Base-by-base conservation (phyloP, 169 alveolate genomes). In the Neospora caninum region DNA sequence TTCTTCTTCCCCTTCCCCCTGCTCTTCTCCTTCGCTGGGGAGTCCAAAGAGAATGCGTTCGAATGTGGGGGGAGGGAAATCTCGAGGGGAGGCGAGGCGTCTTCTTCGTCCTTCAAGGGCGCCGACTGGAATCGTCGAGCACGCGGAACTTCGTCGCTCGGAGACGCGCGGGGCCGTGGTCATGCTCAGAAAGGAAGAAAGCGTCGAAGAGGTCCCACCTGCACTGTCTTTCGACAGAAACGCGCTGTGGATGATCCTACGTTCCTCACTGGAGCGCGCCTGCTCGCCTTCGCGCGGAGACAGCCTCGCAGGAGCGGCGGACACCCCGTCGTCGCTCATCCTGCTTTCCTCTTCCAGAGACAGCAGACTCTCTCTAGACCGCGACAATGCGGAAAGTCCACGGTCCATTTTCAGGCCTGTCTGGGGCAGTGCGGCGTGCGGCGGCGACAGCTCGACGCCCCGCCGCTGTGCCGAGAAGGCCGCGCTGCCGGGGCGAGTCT, bases 11-110 rank as follows among this genome's bases (percentile, higher is more conserved):
- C 7, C 73, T 27, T 64, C 73, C 31, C n/a, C 31, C 73, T 7
- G 31, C 73, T 64, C 34, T 27, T 78, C 86, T 16, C 73, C 73
- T 7, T 64, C 73, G 31, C 73, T 13, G 39, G 86, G 86, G 10
- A 92, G 88, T 0, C 94, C 94, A 38, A 92, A 42, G 73, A 92
- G 70, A 39, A 92, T 92, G 49, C 87, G 78, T 36, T 92, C 94
- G 43, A 92, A 92, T 20, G 94, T 92, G 7, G 94, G 94, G 18
- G 92, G 94, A 0, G 94, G 94, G 73, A 92, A 83, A 70, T 42
- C 84, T 34, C 94, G 91, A 16, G 94, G 94, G 0, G 94, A 92
- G 7, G 70, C 87, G 31, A 92, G 42, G 25, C 49, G 45, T 78
- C 86, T 78, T 22, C 83, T 7, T 25, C 86, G 39, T n/a, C 86